Base-by-base conservation (phyloP, 805 yeast genomes). In the Zygosaccharomyces bisporus region DNA sequence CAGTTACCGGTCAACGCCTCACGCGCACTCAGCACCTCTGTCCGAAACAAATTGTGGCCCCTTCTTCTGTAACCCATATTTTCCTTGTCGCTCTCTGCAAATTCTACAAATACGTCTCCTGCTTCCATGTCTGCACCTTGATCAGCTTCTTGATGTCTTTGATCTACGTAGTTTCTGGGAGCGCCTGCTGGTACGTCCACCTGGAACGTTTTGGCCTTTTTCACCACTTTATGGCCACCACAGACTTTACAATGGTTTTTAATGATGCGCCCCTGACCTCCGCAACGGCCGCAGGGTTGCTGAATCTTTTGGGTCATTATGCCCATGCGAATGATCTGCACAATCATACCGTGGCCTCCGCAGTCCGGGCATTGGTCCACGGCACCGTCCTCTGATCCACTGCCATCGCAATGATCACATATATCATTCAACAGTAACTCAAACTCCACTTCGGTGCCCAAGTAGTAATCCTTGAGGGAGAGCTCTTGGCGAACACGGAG, bases 241-340 rank as follows among this genome's bases (percentile, higher is more conserved):
- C 99, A 93, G 25, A 61, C 66, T 13, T 70, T 60, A 70, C 99
- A 93, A 34, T 73, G 73, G 51, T 83, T 70, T 37, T 75, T 69
- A 32, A 87, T 82, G 6, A 72, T 66, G 44, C 77, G 70, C 9
- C 99, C 99, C 34, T 73, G 68, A 27, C 98, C 98, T 8, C 70
- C 67, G 72, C 99, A 93, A 41, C 69, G 67, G 43, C 84, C 88
- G 74, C 99, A 93, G 3, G 74, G 72, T 34, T 80, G 75, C 61
- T 86, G 91, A 54, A 90, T 74, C 49, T 82, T 85, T 66, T 93
- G 98, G 49, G 86, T 70, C 88, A 93, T 86, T 6, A 95, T 95
- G 0, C 87, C 97, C 52, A 91, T 66, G 61, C 90, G 95, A 47
- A 83, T 72, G 39, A 79, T 74, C 44, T 82, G 76, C 6, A 81